Base-by-base conservation (phyloP, 805 yeast genomes). In the Kazachstania africana region DNA sequence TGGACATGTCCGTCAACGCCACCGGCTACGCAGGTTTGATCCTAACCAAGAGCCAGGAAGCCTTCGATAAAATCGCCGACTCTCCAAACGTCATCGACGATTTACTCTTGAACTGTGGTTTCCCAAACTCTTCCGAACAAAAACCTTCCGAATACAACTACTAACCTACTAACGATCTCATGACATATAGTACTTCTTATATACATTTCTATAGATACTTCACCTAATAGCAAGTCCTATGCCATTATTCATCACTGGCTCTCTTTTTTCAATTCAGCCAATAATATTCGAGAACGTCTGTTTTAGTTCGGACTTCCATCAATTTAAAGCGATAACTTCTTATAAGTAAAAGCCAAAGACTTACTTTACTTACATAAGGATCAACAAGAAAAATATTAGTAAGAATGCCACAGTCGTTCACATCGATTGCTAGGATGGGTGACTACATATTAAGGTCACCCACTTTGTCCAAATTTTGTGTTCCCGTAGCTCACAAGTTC, bases 391-490 rank as follows among this genome's bases (percentile, higher is more conserved):
- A n/a, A n/a, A 19, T 8, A 8, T 19, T 19, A 19, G 10, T 19
- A 24, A 32, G 12, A 10, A 56, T 56, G 60, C 58, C 59, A 30
- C 61, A 56, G 45, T 65, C 78, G 21, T 58, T 75, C 53, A 77
- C 88, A 14, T 68, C 80, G 34, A 74, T 78, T 48, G 82, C 68
- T 44, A 81, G 75, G 60, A 60, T 72, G 28, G 78, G 84, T 46
- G 88, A 83, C 58, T 78, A 65, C 67, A 77, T 88, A 52, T 70
- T 80, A 55, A 77, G 76, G 47, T 72, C 84, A 44, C 94, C 97
- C 33, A 54, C 73, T 30, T 72, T 91, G 53, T 71, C 80, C 44
- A 75, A 77, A 56, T 58, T 87, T 44, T 66, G 81, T 42, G 70
- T 78, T 20, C 97, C 98, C 43, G 68, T 78, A 24, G 80, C 96